phyloP scores from a whole-genome alignment of 768 basidiomycete genomes.

The Boletus vermiculosoides region DNA sequence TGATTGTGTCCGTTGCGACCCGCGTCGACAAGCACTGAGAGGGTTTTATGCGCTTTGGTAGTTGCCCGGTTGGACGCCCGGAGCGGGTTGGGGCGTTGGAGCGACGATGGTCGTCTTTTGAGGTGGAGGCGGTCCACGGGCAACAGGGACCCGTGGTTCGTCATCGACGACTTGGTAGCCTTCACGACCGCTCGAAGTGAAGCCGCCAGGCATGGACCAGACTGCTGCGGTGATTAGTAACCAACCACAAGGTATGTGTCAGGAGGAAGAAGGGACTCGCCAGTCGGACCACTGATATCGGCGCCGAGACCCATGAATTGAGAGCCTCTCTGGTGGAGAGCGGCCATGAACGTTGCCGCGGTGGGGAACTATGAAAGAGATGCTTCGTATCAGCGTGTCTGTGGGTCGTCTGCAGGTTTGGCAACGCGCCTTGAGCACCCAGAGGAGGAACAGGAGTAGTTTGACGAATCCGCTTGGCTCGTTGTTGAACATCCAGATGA shows the following conservation, averaged over 20 bases:
- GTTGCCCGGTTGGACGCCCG: constrained; percentile 20
- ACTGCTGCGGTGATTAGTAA: constrained; percentile 39
- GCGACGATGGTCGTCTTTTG: constrained; percentile 11
- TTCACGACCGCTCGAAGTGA: constrained; percentile 50
- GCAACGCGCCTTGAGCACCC: constrained; percentile 54
- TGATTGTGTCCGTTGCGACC: background rate
- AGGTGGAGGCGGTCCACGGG: constrained; percentile 17
- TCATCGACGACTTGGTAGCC: constrained; percentile 67
- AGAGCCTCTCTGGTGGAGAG: constrained; percentile 57
- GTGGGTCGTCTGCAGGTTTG: background rate
- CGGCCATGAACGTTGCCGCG: constrained; percentile 46
- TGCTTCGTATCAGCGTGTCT: background rate
- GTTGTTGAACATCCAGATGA: constrained; percentile 65
- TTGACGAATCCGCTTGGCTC: constrained; percentile 55
- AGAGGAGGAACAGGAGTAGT: constrained; percentile 52
- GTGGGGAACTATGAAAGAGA: constrained; percentile 52
- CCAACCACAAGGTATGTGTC: background rate
- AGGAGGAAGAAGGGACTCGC: constrained; percentile 32
- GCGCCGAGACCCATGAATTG: constrained; percentile 52
- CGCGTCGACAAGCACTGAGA: too few relatives aligned
- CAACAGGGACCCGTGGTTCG: constrained; percentile 23
- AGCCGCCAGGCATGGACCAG: constrained; percentile 78
- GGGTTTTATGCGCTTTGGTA: constrained; percentile 25
- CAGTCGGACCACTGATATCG: constrained; percentile 56
- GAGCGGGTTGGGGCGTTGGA: constrained; percentile 17